Evolutionary conservation across 1,139 yeast genomes (phyloP).

Genomic region (Spencermartinsiella ligniputridi): DNA sequence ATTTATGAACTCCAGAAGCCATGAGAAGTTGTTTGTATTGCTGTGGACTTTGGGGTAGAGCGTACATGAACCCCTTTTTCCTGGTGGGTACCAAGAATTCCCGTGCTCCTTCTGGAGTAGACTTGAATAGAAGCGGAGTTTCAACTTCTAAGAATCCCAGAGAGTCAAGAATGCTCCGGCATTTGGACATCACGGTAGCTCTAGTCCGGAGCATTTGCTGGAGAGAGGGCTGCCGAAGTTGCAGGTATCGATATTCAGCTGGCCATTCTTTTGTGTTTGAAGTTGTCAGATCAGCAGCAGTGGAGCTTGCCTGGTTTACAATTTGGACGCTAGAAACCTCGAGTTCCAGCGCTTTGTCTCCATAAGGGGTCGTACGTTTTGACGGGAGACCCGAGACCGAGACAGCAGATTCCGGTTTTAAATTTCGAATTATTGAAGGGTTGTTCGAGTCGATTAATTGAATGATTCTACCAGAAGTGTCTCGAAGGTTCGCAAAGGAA

Average conservation of each 20-base stretch:
- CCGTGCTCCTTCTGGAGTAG: constrained; percentile 97
- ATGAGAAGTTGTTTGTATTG: constrained; percentile 91
- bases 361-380: constrained; percentile 23
- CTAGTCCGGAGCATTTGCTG: constrained; percentile 60
- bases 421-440: constrained; percentile 43
- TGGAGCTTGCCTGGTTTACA: constrained; percentile 61
- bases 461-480: constrained; percentile 57
- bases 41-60: constrained; percentile 96
- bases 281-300: constrained; percentile 68
- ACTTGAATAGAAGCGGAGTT: constrained; percentile 87
- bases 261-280: constrained; percentile 51
- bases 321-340: constrained; percentile 48
- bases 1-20: constrained; percentile 86
- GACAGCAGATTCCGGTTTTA: constrained; percentile 74
- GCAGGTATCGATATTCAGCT: constrained; percentile 74
- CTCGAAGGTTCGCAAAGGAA: constrained; percentile 71
- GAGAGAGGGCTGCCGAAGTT: constrained; percentile 58
- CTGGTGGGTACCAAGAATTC: constrained; percentile 94
- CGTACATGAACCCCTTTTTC: constrained; percentile 57
- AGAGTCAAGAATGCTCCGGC: constrained; percentile 48
- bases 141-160: constrained; percentile 70
- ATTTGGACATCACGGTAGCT: constrained; percentile 52
- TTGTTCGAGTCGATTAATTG: constrained; percentile 58
- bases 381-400: constrained; percentile 56
- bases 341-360: constrained; percentile 49